Evolutionary conservation across 495 filamentous ascomycete species (phyloP).

Genomic region (Penicillium bialowiezense): DNA sequence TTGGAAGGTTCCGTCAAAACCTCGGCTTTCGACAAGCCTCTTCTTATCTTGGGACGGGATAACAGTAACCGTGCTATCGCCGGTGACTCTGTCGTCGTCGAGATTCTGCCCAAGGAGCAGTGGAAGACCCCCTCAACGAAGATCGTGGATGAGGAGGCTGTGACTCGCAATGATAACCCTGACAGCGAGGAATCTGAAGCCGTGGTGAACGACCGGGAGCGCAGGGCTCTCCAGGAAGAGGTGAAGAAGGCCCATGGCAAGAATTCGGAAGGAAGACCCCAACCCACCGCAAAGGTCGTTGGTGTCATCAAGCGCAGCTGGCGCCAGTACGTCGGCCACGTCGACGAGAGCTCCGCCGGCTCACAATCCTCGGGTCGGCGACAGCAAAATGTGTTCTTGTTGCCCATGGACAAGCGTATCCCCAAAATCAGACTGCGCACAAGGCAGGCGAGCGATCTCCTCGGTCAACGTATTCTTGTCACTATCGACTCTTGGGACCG

Average conservation of each 20-base stretch:
- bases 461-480: slow-evolving; percentile 91
- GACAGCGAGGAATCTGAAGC: slow-evolving; percentile 74
- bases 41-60: slow-evolving; percentile 88
- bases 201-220: slow-evolving; percentile 80
- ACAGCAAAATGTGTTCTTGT: slow-evolving; percentile 88
- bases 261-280: slow-evolving; percentile 70
- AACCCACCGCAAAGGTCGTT: slow-evolving; percentile 90
- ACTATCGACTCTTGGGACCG: slow-evolving; percentile 95
- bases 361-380: slow-evolving; percentile 67
- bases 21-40: slow-evolving; percentile 80
- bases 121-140: slow-evolving; percentile 96
- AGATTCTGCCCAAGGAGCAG: slow-evolving; percentile 87
- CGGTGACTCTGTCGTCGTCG: slow-evolving; percentile 88
- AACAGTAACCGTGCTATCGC: slow-evolving; percentile 93
- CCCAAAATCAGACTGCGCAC: slow-evolving; percentile 94
- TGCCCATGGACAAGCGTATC: slow-evolving; percentile 96
- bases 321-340: slow-evolving; percentile 95
- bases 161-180: slow-evolving; percentile 91
- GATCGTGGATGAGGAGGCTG: slow-evolving; percentile 88
- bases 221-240: slow-evolving; percentile 81
- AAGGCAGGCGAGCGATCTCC: slow-evolving; percentile 77
- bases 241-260: slow-evolving; percentile 83
- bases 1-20: slow-evolving; percentile 89
- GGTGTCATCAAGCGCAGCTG: slow-evolving; percentile 93
- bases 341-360: slow-evolving; percentile 81